These are phyloP conservation scores for Populus trichocarpa DNA, from an alignment of 441 rosid species.

Conservation along the genomic window DNA sequence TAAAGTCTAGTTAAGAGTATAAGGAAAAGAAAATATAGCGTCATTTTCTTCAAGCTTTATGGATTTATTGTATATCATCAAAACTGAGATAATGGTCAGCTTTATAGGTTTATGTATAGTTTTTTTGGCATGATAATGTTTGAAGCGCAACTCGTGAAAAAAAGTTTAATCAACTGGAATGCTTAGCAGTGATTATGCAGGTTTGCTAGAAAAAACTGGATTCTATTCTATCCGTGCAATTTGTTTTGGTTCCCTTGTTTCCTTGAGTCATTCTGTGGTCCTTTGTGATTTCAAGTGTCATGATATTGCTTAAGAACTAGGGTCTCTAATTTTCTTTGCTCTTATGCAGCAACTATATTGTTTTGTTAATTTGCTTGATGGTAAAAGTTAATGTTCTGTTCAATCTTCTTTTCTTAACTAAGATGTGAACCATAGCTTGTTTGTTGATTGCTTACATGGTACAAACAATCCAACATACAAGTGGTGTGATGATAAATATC, in stretches of 20 bases:
- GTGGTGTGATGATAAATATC: not conserved
- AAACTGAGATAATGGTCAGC: not conserved
- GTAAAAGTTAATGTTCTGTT: not conserved
- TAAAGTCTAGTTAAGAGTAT: not conserved
- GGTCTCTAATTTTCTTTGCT: not conserved
- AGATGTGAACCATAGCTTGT: not conserved
- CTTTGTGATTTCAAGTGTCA: not conserved
- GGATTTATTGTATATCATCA: not conserved
- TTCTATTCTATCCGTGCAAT: not conserved
- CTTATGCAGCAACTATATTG: not conserved
- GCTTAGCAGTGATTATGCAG: not conserved
- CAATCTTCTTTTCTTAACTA: not conserved
- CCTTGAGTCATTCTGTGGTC: not conserved
- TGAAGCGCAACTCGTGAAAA: not conserved
- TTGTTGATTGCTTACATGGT: not conserved
- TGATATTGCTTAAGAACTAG: not conserved
- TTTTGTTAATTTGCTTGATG: not conserved
- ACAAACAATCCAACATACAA: not conserved
- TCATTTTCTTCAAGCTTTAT: not conserved
- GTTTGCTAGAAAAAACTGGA: too few species aligned
- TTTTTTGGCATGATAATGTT: not conserved
- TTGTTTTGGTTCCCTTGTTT: not conserved
- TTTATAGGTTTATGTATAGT: not conserved
- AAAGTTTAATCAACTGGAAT: not conserved
- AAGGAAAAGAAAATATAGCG: not conserved